Percentiles rank a stretch among this genome's conserved stretches.
Conservation (phyloP, 2,329 filamentous ascomycete species). For the Aureobasidium namibiae region DNA sequence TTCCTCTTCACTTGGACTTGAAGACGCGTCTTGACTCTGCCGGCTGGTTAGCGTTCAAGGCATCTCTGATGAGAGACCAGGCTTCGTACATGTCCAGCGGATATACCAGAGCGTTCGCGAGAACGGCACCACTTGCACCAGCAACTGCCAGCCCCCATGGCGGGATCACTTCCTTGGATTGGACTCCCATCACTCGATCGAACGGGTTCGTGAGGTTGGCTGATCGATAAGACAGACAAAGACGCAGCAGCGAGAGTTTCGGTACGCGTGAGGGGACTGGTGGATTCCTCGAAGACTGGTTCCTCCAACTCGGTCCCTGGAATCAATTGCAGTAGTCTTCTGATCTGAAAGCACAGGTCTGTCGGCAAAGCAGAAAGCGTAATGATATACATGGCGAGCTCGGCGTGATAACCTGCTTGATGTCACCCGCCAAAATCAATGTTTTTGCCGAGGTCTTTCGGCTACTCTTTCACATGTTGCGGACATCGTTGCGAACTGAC, state of each 20-base stretch:
- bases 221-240: neutral
- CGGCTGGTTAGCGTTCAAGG: constrained; percentile 1
- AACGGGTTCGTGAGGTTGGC: neutral
- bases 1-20: constrained; percentile 80
- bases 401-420: neutral
- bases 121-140: constrained; percentile 82
- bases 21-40: constrained; percentile 86
- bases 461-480: constrained; percentile 4
- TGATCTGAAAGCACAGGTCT: neutral
- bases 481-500: neutral
- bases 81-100: constrained; percentile 82
- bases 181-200: constrained; percentile 39
- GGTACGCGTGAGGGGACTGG: neutral
- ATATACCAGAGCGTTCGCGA: constrained; percentile 93
- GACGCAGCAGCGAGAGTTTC: neutral
- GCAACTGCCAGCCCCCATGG: constrained; percentile 91
- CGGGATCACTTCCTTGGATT: constrained; percentile 64
- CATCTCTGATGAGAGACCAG: neutral
- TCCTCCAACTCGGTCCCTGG: no score
- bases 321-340: neutral
- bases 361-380: neutral
- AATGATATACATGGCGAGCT: neutral
- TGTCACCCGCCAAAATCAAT: constrained; percentile 5
- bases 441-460: constrained; percentile 7
- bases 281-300: neutral